Percentiles rank a stretch among this genome's conserved stretches.
Conservation (phyloP, 2,329 filamentous ascomycete genomes). For the Canariomyces notabilis region DNA sequence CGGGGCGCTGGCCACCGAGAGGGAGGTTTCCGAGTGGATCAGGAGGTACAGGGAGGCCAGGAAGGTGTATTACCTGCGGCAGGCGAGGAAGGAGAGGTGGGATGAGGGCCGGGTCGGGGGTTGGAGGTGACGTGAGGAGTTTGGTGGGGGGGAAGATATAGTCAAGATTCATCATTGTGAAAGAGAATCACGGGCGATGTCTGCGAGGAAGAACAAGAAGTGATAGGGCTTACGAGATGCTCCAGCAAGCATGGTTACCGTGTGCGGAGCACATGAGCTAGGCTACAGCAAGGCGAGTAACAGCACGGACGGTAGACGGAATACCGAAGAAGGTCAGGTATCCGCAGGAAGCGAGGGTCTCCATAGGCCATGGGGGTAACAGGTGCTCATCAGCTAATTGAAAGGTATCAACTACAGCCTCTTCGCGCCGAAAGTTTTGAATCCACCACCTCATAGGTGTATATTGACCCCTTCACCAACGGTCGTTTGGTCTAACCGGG, state of each 20-base stretch:
- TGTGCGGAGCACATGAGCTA: too few species aligned
- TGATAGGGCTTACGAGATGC: too few species aligned
- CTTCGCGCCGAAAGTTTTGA: too few species aligned
- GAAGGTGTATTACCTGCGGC: conserved; percentile 70
- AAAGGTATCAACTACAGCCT: too few species aligned
- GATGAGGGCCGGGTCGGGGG: conserved; percentile 93
- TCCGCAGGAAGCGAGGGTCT: neutral
- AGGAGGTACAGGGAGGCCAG: conserved; percentile 74
- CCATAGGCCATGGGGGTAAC: neutral
- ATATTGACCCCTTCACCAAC: too few species aligned
- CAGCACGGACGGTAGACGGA: neutral
- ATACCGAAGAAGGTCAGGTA: neutral
- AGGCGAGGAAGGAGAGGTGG: conserved; percentile 88
- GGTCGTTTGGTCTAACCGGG: too few species aligned
- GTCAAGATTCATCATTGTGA: too few species aligned
- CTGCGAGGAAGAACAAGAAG: too few species aligned
- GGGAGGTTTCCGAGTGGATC: conserved; percentile 83
- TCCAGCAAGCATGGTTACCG: too few species aligned
- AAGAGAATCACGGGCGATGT: too few species aligned
- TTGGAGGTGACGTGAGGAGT: conserved; percentile 87
- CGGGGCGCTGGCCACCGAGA: conserved; percentile 62
- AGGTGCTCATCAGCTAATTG: too few species aligned
- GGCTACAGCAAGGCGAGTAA: neutral
- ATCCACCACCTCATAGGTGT: too few species aligned
- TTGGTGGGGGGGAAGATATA: neutral